Conservation (phyloP, 2,329 filamentous ascomycete genomes). For the Penicillium sp. region DNA sequence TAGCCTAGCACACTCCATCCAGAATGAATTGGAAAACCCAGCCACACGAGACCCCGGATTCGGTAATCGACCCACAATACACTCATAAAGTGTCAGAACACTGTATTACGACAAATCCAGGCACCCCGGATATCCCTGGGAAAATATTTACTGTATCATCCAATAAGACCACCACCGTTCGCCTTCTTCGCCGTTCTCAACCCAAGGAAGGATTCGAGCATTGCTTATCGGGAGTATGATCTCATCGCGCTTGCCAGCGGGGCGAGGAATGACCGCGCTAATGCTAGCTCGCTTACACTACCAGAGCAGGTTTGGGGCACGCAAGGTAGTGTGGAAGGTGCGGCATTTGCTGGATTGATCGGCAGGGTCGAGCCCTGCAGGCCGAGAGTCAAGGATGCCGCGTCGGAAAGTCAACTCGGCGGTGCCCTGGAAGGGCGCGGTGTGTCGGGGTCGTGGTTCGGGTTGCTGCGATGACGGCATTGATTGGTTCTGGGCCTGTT, state of each 20-base stretch:
- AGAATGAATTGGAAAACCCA: neutral
- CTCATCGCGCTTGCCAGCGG: neutral
- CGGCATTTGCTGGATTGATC: neutral
- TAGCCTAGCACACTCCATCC: neutral
- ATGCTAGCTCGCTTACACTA: neutral
- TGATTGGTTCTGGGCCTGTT: neutral
- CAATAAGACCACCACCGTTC: neutral
- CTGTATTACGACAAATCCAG: neutral
- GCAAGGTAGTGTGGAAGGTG: neutral
- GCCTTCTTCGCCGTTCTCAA: neutral
- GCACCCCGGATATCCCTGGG: neutral
- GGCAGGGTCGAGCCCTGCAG: neutral
- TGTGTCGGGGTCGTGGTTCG: neutral
- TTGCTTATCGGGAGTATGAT: neutral
- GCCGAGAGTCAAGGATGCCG: slow-evolving; percentile 6
- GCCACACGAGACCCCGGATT: neutral
- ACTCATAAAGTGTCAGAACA: neutral
- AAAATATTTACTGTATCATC: neutral
- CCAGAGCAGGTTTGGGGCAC: neutral
- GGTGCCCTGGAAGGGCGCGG: neutral
- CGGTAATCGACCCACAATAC: neutral
- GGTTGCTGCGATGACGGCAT: slow-evolving; percentile 4
- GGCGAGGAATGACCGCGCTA: neutral
- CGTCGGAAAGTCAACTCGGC: neutral
- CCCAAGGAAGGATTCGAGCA: neutral